Evolutionary conservation across 2,329 filamentous ascomycete species (phyloP).

Genomic region (Colletotrichum sp.): DNA sequence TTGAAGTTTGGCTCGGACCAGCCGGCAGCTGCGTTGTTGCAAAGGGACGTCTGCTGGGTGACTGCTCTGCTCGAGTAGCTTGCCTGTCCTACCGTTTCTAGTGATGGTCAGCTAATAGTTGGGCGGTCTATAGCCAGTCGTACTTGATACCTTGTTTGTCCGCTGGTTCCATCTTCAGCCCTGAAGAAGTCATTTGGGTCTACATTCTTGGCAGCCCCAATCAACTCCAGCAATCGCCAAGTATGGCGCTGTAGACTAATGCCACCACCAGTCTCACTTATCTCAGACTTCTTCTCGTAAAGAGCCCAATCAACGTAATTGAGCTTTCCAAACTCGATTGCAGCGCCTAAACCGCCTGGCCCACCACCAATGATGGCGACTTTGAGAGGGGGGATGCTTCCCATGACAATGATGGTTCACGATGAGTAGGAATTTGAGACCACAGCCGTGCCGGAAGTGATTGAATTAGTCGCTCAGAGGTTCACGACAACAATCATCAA

Average conservation of each 20-base stretch:
- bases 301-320: constrained; percentile 35
- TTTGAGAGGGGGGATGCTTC: neutral
- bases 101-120: neutral
- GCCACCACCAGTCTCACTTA: constrained; percentile 42
- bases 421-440: neutral
- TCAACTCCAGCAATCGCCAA: constrained; percentile 37
- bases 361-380: constrained; percentile 30
- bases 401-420: neutral
- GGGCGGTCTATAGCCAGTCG: accelerated
- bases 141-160: constrained; percentile 26
- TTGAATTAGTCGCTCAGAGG: accelerated
- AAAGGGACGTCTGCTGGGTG: constrained; percentile 27
- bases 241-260: constrained; percentile 39
- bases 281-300: constrained; percentile 38
- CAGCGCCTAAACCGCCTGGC: constrained; percentile 32
- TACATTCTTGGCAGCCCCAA: constrained; percentile 35
- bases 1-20: constrained; percentile 46
- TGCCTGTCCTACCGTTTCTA: constrained; percentile 36
- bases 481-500: neutral
- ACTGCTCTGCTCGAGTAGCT: constrained; percentile 26
- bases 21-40: constrained; percentile 30
- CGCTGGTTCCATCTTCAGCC: constrained; percentile 26
- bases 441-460: neutral
- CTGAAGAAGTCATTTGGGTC: constrained; percentile 33
- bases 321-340: constrained; percentile 33